These are phyloP conservation scores for Kwoniella sp. DNA, from an alignment of 768 basidiomycete genomes.

Conservation along the genomic window DNA sequence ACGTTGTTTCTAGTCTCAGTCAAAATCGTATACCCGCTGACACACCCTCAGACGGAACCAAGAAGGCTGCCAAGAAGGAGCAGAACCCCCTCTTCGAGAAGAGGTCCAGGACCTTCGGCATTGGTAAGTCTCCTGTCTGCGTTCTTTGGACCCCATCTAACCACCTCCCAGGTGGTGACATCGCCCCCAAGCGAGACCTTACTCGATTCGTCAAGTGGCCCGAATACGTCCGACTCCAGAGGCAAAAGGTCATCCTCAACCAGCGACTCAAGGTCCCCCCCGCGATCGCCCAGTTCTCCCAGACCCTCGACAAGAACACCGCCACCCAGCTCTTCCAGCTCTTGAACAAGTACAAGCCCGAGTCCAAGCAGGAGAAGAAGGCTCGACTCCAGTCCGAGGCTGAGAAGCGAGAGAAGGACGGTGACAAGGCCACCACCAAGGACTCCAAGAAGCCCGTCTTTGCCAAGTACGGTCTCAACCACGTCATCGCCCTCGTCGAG, in stretches of 20 bases:
- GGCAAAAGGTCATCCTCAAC: conserved; percentile 96
- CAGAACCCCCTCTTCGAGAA: conserved; percentile 98
- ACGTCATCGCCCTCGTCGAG: conserved; percentile 85
- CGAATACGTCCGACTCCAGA: conserved; percentile 93
- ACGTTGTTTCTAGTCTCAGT: conserved; percentile 13
- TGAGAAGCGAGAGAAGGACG: conserved; percentile 70
- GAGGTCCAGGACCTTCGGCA: conserved; percentile 85
- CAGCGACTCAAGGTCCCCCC: conserved; percentile 98
- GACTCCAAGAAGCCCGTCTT: conserved; percentile 91
- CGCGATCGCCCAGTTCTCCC: conserved; percentile 90
- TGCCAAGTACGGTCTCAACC: conserved; percentile 96
- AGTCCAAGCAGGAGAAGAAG: conserved; percentile 92
- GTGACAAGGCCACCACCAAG: conserved; percentile 62
- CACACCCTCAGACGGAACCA: conserved; percentile 57
- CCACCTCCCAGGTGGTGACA: conserved; percentile 94
- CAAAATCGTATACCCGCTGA: too few species aligned
- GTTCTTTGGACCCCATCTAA: too few species aligned
- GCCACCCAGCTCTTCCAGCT: conserved; percentile 97
- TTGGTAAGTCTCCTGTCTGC: conserved; percentile 59
- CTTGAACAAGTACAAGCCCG: conserved; percentile 71
- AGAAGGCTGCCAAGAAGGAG: conserved; percentile 61
- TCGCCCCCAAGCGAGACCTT: conserved; percentile 81
- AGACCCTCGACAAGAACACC: conserved; percentile 98
- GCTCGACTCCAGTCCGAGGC: conserved; percentile 68
- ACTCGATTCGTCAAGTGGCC: conserved; percentile 99